phyloP scores from a whole-genome alignment of 2,329 filamentous ascomycete species.

The Aspergillus sp. region DNA sequence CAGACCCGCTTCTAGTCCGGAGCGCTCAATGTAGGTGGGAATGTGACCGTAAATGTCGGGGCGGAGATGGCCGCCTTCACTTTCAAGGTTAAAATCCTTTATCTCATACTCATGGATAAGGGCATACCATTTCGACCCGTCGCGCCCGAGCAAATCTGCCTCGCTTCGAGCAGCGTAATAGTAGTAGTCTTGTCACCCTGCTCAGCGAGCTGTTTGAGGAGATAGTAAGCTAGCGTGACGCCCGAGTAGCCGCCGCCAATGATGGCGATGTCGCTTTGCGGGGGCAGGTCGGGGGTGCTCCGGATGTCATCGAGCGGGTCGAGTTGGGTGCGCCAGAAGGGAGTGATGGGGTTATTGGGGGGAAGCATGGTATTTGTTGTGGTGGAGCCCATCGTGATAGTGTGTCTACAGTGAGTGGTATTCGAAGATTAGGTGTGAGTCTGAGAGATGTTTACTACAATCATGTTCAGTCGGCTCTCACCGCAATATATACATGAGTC shows the following conservation, averaged over 20 bases:
- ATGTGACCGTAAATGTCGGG: constrained; percentile 48
- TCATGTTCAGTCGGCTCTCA: background rate
- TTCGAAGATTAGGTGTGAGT: too few relatives aligned
- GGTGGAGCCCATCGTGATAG: background rate
- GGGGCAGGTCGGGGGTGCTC: constrained; percentile 36
- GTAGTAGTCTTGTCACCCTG: constrained; percentile 22
- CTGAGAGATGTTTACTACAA: too few relatives aligned
- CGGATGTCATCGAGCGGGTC: constrained; percentile 22
- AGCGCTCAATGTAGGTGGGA: constrained; percentile 37
- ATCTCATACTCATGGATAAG: background rate
- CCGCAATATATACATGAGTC: background rate
- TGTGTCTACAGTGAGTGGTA: background rate
- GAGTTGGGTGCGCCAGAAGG: constrained; percentile 24
- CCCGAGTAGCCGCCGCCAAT: constrained; percentile 53
- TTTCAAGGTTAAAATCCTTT: too few relatives aligned
- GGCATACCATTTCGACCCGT: constrained; percentile 46
- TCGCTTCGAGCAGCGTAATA: constrained; percentile 45
- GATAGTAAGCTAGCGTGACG: constrained; percentile 47
- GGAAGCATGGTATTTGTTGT: constrained; percentile 11
- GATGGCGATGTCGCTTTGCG: constrained; percentile 48
- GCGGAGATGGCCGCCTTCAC: constrained; percentile 42
- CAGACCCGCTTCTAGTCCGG: constrained; percentile 39
- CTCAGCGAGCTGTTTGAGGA: constrained; percentile 30
- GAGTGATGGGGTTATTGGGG: constrained; percentile 14
- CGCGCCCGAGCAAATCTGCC: constrained; percentile 47